Conservation (phyloP, 1,284 basidiomycete genomes). For the Peniophora sp. region DNA sequence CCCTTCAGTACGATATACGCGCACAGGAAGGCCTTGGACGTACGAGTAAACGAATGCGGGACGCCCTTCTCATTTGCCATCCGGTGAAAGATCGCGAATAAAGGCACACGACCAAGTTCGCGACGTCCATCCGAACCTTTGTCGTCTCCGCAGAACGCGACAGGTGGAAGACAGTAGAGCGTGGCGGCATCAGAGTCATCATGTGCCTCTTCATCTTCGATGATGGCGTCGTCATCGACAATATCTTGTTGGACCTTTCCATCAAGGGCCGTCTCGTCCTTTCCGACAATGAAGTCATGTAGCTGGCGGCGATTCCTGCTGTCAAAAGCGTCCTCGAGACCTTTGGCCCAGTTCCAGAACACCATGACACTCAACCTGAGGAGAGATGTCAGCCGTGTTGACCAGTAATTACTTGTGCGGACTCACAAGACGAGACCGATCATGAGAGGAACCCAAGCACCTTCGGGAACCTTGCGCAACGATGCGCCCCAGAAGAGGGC, state of each 20-base stretch:
- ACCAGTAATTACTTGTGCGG: neutral
- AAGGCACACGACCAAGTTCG: constrained; percentile 38
- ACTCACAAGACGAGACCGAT: constrained; percentile 43
- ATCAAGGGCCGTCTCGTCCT: constrained; percentile 7
- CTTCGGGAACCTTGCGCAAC: constrained; percentile 50
- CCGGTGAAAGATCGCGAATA: constrained; percentile 52
- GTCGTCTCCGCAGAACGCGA: neutral
- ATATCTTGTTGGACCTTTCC: constrained; percentile 7
- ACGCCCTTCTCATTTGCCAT: constrained; percentile 42
- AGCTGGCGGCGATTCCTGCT: constrained; percentile 45
- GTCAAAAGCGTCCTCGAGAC: constrained; percentile 55
- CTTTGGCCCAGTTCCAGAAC: constrained; percentile 60
- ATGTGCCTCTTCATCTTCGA: neutral
- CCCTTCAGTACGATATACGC: neutral
- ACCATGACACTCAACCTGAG: constrained; percentile 37
- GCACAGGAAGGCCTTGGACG: constrained; percentile 11
- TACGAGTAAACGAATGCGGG: constrained; percentile 50
- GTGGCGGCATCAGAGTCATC: constrained; percentile 1
- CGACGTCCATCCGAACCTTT: constrained; percentile 12
- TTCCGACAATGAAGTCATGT: constrained; percentile 37
- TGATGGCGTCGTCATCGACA: constrained; percentile 1
- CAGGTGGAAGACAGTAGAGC: constrained; percentile 7
- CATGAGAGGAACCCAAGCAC: constrained; percentile 58
- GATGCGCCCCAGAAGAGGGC: constrained; percentile 54
- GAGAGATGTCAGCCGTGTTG: constrained; percentile 1